Conservation (phyloP, 1,284 basidiomycete species). For the Heterobasidion parviporum region DNA sequence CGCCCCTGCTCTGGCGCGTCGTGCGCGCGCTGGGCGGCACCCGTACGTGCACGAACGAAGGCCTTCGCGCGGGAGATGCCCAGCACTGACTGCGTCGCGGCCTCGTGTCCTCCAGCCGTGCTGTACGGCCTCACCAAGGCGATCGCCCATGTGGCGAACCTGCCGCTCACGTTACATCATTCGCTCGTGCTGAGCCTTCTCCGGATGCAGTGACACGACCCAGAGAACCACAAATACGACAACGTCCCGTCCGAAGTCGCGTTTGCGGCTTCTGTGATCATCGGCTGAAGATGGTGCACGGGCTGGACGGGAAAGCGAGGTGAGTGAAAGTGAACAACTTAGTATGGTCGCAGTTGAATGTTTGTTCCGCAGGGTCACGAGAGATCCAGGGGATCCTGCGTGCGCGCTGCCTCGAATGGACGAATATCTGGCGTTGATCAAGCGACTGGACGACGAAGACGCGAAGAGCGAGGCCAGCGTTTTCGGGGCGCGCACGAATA, state of each 20-base stretch:
- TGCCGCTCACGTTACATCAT: constrained; percentile 55
- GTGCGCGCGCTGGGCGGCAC: constrained; percentile 64
- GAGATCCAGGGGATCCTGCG: constrained; percentile 44
- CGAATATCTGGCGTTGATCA: constrained; percentile 44
- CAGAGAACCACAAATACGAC: constrained; percentile 43
- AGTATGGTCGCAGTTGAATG: too few species aligned
- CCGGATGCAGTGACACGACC: constrained; percentile 29
- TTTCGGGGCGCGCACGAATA: constrained; percentile 26
- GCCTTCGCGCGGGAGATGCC: too few species aligned
- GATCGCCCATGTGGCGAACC: constrained; percentile 44
- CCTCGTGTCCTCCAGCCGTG: constrained; percentile 32
- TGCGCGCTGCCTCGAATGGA: constrained; percentile 51
- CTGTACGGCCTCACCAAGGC: constrained; percentile 58
- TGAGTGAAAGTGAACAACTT: constrained; percentile 12
- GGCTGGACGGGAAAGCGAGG: constrained; percentile 67
- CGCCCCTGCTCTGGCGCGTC: constrained; percentile 77
- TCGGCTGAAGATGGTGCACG: constrained; percentile 79
- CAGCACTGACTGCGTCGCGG: background rate
- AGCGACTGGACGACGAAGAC: constrained; percentile 27
- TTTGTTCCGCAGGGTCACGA: constrained; percentile 33
- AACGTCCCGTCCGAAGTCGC: constrained; percentile 71
- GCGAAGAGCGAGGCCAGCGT: constrained; percentile 19
- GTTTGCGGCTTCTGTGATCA: constrained; percentile 54
- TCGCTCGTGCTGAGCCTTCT: constrained; percentile 38
- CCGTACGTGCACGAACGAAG: constrained; percentile 42